A percentile compares a stretch with the other conserved stretches of the same genome.
Conservation (phyloP, 768 basidiomycete species). For the Hypholoma fasciculare region DNA sequence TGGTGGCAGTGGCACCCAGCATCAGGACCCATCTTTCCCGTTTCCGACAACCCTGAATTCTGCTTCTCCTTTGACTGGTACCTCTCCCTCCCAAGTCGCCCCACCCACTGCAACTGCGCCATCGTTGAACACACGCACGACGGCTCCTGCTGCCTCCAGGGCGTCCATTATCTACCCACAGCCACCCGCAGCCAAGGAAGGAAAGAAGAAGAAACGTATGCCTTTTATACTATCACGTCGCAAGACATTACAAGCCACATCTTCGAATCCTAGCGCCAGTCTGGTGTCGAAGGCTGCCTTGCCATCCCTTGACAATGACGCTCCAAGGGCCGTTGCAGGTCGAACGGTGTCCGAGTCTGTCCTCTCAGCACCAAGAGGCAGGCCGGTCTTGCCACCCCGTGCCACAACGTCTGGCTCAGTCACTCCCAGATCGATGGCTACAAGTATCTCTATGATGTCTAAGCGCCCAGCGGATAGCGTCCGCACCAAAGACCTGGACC, state of each 20-base stretch:
- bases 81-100: not conserved
- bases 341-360: slow-evolving; percentile 17
- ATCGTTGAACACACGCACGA: not conserved
- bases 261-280: not conserved
- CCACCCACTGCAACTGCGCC: slow-evolving; percentile 1
- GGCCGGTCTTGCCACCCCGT: slow-evolving; percentile 22
- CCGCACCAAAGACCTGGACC: slow-evolving; percentile 48
- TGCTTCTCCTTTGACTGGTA: not conserved
- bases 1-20: slow-evolving; percentile 13
- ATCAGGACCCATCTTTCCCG: slow-evolving; percentile 17
- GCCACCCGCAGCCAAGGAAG: slow-evolving; percentile 9
- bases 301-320: slow-evolving; percentile 9
- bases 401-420: slow-evolving; percentile 22
- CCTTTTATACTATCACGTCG: slow-evolving; percentile 23
- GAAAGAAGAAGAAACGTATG: slow-evolving; percentile 20
- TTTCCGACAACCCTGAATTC: slow-evolving; percentile 14
- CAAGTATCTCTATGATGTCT: slow-evolving; percentile 5
- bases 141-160: not conserved
- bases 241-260: slow-evolving; percentile 13
- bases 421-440: slow-evolving; percentile 14
- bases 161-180: not conserved
- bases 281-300: not conserved
- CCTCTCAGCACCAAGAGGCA: slow-evolving; percentile 9
- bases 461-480: slow-evolving; percentile 1
- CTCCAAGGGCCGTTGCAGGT: slow-evolving; percentile 13